phyloP scores from a whole-genome alignment of 2,329 filamentous ascomycete genomes.

The Ceratocystis papillata region DNA sequence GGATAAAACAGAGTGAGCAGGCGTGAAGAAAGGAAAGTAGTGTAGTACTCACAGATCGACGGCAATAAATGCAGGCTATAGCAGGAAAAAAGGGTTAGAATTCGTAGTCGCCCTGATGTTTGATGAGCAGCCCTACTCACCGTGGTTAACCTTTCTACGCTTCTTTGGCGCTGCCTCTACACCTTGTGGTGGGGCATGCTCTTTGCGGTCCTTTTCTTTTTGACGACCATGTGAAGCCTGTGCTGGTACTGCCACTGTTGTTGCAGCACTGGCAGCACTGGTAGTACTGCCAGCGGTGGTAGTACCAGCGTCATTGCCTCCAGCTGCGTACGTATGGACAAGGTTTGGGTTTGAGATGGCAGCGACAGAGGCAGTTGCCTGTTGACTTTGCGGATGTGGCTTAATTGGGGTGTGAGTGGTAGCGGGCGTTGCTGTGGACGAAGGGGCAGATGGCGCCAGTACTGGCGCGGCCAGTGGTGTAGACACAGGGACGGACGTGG shows the following conservation, averaged over 20 bases:
- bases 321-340: not conserved
- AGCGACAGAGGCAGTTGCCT: not conserved
- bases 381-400: not conserved
- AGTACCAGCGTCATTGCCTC: not conserved
- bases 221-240: slow-evolving; percentile 1
- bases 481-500: not conserved
- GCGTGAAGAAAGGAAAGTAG: not conserved
- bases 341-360: not conserved
- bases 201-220: slow-evolving; percentile 18
- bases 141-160: slow-evolving; percentile 81
- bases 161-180: slow-evolving; percentile 49
- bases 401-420: slow-evolving; percentile 1
- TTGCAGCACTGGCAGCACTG: not conserved
- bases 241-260: not conserved
- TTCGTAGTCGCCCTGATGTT: slow-evolving; percentile 20
- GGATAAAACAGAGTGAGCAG: not conserved
- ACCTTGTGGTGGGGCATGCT: slow-evolving; percentile 6
- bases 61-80: slow-evolving; percentile 77
- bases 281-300: not conserved
- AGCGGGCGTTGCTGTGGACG: not conserved
- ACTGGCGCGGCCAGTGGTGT: not conserved
- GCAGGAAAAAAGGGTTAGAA: slow-evolving; percentile 32
- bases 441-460: not conserved
- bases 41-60: slow-evolving; percentile 65
- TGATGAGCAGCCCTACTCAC: slow-evolving; percentile 40